Base-by-base conservation (phyloP, 2,329 filamentous ascomycete species). In the Venturia nashicola region DNA sequence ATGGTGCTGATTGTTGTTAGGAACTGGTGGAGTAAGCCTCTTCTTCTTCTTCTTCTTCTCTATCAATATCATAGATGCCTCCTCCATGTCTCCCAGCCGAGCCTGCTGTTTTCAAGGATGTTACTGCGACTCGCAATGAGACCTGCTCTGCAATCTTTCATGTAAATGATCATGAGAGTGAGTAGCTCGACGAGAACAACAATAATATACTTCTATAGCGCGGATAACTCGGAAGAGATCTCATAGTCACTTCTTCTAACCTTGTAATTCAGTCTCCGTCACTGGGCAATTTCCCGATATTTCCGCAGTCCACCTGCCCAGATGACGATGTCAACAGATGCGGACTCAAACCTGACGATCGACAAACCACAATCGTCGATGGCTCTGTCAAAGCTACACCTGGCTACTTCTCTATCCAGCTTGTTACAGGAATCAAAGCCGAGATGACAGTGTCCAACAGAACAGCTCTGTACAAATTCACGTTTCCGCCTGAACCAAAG, bases 231-330 rank as follows among this genome's bases (percentile, higher is more conserved):
- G 12, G 3, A 11, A 57, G 32, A 36, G 39, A 18, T 36, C 11
- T 5, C 27, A 39, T 16, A 57, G 32, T n/a, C 16, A n/a, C 6
- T 36, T 20, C 8, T 36, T 57, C 51, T 57, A 36, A 57, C 23
- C 4, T 16, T 1, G 11, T 5, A n/a, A 12, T 36, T 4, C 12
- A 60, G 59, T 72, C 74, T 54, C 83, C 87, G 0, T 89, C 85
- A 5, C 75, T 90, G 16, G 88, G 87, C 18, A 90, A 89, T 70
- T 91, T 91, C 62, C 85, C 88, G 0, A 76, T 91, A 1, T 90
- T 91, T 67, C 80, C 87, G 0, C 86, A 89, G 66, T 75, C 81
- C 3, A 77, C 78, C 44, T 91, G 88, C 67, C 78, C 80, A 0
- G 79, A 76, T 18, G 83, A 88, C 66, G 80, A 85, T 46, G 73